These are phyloP conservation scores for Torrubiella hemipterigena DNA, from an alignment of 2,329 filamentous ascomycete genomes.

Conservation along the genomic window DNA sequence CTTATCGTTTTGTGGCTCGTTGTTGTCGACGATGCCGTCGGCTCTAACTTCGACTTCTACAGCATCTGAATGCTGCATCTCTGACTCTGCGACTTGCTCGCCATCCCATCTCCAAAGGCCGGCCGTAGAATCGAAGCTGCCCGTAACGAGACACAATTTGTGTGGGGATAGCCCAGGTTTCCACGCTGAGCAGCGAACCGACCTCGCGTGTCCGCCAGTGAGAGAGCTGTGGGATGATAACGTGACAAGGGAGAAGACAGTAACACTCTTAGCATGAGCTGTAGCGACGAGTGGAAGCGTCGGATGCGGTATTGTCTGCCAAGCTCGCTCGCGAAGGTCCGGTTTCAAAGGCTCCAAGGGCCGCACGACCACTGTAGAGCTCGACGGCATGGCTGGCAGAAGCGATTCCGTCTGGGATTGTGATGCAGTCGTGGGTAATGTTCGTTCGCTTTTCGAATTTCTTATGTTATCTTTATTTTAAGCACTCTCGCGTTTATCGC, in stretches of 20 bases:
- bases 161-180: slow-evolving; percentile 55
- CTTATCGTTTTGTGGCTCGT: slow-evolving; percentile 55
- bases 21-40: slow-evolving; percentile 25
- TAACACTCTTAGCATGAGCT: slow-evolving; percentile 74
- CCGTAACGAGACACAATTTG: slow-evolving; percentile 74
- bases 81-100: slow-evolving; percentile 16
- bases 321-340: slow-evolving; percentile 60
- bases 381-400: too few species aligned
- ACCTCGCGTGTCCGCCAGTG: slow-evolving; percentile 80
- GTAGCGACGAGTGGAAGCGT: slow-evolving; percentile 81
- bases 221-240: slow-evolving; percentile 71
- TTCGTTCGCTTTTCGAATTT: too few species aligned
- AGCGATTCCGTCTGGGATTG: too few species aligned
- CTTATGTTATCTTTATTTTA: too few species aligned
- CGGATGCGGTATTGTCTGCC: slow-evolving; percentile 73
- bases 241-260: slow-evolving; percentile 76
- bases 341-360: slow-evolving; percentile 39
- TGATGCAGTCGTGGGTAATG: too few species aligned
- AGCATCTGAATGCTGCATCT: slow-evolving; percentile 10
- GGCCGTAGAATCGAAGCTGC: slow-evolving; percentile 86
- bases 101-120: slow-evolving; percentile 66
- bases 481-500: too few species aligned
- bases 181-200: slow-evolving; percentile 78
- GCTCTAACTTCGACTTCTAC: slow-evolving; percentile 11
- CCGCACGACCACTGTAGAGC: too few species aligned